Base-by-base conservation (phyloP, 768 basidiomycete species). In the Calocybe cyanea region DNA sequence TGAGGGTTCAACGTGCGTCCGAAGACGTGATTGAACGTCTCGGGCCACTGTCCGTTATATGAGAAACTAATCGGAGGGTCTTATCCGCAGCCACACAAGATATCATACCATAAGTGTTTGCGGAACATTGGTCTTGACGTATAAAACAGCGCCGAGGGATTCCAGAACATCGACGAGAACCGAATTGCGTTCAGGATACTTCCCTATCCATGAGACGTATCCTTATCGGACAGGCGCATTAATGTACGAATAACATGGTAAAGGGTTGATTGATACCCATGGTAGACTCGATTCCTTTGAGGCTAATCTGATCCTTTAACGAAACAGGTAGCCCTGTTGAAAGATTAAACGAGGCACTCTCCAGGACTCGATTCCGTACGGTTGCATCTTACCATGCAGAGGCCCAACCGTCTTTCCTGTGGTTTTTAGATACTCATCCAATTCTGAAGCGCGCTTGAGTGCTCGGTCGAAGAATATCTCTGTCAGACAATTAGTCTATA, bases 391-490 rank as follows among this genome's bases (percentile, higher is more conserved):
- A 64, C 86, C 87, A 52, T 90, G 88, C 3, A 90, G 67, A 2
- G 85, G 83, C 0, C 90, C 90, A 1, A 85, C 66, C 2, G 76
- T 64, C 48, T 74, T 73, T 17, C 89, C 90, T 0, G 80, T 90
- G 49, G 56, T 65, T 53, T 69, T 71, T 34, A 87, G 62, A 49
- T 78, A 63, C 4, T 75, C 76, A 54, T 92, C 91, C 3, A 92
- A 69, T 57, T 80, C 73, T 13, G 71, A 63, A 2, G 91, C 90
- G 8, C 81, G 71, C 11, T 63, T 65, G 3, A 88, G 66, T 0
- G 85, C 90, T 4, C 75, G 71, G 18, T 90, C 83, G 41, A 89
- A 74, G 55, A 87, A 89, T n/a, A 89, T 81, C 61, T 91, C 88
- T 0, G 88, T 91, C 30, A 92, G 58, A 58, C 90, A 91, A 53